Percentiles rank a stretch among this genome's conserved stretches.
These are phyloP conservation scores for Fusarium robinianum DNA, from an alignment of 2,329 filamentous ascomycete species.

Conservation along the genomic window DNA sequence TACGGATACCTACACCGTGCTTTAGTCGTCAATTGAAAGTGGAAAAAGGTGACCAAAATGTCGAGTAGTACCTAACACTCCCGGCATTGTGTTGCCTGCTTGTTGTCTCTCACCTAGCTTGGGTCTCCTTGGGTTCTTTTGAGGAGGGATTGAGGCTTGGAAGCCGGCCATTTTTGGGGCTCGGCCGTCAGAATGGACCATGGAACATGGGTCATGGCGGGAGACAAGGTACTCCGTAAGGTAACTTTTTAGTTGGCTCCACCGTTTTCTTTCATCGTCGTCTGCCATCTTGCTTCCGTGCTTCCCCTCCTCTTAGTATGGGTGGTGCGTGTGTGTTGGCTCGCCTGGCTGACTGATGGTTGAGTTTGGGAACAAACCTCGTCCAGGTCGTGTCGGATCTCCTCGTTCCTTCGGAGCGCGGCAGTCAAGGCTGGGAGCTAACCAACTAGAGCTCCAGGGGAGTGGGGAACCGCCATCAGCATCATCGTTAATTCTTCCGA, in stretches of 20 bases:
- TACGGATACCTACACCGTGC: too few relatives aligned
- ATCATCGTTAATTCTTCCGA: too few relatives aligned
- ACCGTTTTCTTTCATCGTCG: slow-evolving; percentile 31
- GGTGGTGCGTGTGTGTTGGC: background rate
- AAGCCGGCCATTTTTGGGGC: slow-evolving; percentile 23
- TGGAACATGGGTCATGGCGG: slow-evolving; percentile 27
- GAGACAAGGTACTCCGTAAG: too few relatives aligned
- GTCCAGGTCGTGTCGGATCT: slow-evolving; percentile 1
- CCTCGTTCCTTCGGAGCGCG: slow-evolving; percentile 29
- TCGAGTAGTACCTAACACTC: slow-evolving; percentile 27
- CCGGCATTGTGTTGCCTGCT: too few relatives aligned
- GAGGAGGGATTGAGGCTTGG: slow-evolving; percentile 28
- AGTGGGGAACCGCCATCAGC: slow-evolving; percentile 23
- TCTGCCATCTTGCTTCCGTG: slow-evolving; percentile 14
- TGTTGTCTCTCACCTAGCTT: too few relatives aligned
- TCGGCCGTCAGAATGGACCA: slow-evolving; percentile 25
- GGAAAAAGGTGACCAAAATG: slow-evolving; percentile 14
- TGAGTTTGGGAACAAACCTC: background rate
- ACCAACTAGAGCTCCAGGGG: slow-evolving; percentile 24
- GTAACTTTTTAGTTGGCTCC: too few relatives aligned
- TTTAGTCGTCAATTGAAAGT: too few relatives aligned
- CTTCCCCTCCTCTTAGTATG: slow-evolving; percentile 1
- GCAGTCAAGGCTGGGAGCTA: slow-evolving; percentile 21
- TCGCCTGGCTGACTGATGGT: slow-evolving; percentile 23
- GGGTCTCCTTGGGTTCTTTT: slow-evolving; percentile 20